phyloP scores from a whole-genome alignment of 805 yeast genomes.

The Naumovozyma castellii region DNA sequence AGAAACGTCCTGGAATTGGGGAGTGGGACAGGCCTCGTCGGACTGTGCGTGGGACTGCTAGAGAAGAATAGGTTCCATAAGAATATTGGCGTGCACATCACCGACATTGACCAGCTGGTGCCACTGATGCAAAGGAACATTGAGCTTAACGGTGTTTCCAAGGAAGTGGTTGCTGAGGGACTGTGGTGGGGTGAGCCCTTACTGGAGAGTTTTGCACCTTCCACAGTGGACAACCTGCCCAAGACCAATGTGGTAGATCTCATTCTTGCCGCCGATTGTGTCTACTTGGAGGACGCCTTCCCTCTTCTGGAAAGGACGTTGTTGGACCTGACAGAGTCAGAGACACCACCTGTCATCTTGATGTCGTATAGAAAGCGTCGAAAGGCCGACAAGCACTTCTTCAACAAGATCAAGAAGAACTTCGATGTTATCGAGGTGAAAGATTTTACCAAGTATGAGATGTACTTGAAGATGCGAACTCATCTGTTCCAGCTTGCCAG shows the following conservation, averaged over 20 bases:
- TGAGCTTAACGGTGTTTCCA: constrained; percentile 31
- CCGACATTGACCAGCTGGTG: constrained; percentile 41
- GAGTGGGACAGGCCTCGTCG: constrained; percentile 51
- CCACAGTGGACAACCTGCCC: constrained; percentile 24
- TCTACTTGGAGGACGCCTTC: constrained; percentile 45
- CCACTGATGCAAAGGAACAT: constrained; percentile 41
- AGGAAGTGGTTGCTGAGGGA: constrained; percentile 33
- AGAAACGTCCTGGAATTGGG: constrained; percentile 42
- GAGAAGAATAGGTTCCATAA: constrained; percentile 7
- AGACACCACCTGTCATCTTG: constrained; percentile 34
- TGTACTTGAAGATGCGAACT: constrained; percentile 34
- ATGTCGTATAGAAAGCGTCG: constrained; percentile 49
- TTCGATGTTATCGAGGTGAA: constrained; percentile 27
- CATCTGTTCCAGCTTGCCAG: constrained; percentile 31
- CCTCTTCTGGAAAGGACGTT: constrained; percentile 43
- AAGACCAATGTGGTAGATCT: constrained; percentile 34
- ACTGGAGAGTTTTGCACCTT: background rate
- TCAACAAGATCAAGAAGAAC: constrained; percentile 26
- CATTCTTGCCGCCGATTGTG: constrained; percentile 52
- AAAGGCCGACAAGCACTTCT: constrained; percentile 32
- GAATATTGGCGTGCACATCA: constrained; percentile 34
- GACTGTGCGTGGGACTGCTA: constrained; percentile 30
- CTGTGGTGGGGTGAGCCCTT: constrained; percentile 36
- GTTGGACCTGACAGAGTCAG: constrained; percentile 33
- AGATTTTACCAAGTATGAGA: constrained; percentile 29